Evolutionary conservation across 495 filamentous ascomycete genomes (phyloP).

Genomic region (Hypoxylon lenormandii): DNA sequence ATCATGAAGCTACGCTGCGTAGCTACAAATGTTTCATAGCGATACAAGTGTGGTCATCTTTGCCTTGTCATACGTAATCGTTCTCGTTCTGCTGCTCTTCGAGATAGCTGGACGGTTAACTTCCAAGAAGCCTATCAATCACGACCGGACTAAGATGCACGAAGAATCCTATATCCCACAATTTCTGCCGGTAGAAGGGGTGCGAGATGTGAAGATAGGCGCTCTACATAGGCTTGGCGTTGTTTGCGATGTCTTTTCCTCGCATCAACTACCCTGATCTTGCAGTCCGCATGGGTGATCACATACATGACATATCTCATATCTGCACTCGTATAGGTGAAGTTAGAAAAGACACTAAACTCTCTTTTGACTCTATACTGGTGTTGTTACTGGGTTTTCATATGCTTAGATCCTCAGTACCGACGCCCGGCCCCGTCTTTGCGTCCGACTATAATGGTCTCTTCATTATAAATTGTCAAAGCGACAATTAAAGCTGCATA

Average conservation of each 20-base stretch:
- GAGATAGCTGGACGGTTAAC: not conserved
- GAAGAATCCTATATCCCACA: conserved; percentile 21
- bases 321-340: conserved; percentile 17
- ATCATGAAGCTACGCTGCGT: not conserved
- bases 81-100: not conserved
- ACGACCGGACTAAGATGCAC: conserved; percentile 19
- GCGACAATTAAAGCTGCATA: conserved; percentile 47
- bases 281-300: conserved; percentile 21
- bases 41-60: not conserved
- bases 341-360: conserved; percentile 10
- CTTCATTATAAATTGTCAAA: conserved; percentile 31
- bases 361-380: not conserved
- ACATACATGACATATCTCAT: conserved; percentile 9
- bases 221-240: conserved; percentile 20
- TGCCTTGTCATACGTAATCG: conserved; percentile 2
- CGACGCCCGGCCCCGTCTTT: conserved; percentile 11
- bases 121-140: conserved; percentile 11
- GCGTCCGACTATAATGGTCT: conserved; percentile 16
- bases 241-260: conserved; percentile 12
- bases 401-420: conserved; percentile 21
- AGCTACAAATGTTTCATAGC: conserved; percentile 1
- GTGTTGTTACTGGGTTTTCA: not conserved
- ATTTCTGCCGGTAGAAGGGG: conserved; percentile 20
- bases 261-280: conserved; percentile 10
- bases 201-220: conserved; percentile 3